Base-by-base conservation (phyloP, 768 basidiomycete genomes). In the Hydnum rufescens region DNA sequence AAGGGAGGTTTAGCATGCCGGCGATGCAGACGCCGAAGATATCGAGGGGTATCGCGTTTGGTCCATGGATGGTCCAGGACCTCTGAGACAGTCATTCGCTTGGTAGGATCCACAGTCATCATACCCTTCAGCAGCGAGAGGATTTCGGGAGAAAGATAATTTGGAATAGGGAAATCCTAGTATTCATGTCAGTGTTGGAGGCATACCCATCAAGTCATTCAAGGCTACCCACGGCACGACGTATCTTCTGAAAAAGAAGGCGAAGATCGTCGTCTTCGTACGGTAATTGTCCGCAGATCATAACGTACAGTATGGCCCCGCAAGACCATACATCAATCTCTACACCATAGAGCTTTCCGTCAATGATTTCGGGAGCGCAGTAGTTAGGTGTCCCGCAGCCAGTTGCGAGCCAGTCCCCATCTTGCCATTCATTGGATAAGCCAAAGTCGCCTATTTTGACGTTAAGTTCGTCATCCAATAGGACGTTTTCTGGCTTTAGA, bases 291-390 rank as follows among this genome's bases (percentile, higher is more conserved):
- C 93, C 95, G 61, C 86, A 92, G 3, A 97, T 74, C 81, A 99
- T 90, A 53, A 97, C 95, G 67, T 92, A 96, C 50, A 99, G 74
- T 58, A 99, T 97, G 18, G 97, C 93, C 0, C 95, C 95, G 53
- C 86, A 86, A 59, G 86, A 89, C 95, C 95, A 99, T 5, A 97
- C 89, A 58, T 99, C 95, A 60, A 97, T 93, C 66, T 97, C 95
- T 0, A 92, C 92, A 0, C 95, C 95, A 62, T 99, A 99, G 4
- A 92, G 73, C 29, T 86, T 85, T 3, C 95, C 95, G 18, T 81
- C 76, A 57, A 99, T 95, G 60, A 99, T 93, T 62, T 99, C 95
- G 1, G 95, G 95, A 0, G 95, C 93, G 52, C 93, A 93, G 60
- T 99, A 99, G 64, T 99, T 96, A 0, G 95, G 93, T 63, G 86